Conservation (phyloP, 2,329 filamentous ascomycete genomes). For the Emericellopsis atlantica region DNA sequence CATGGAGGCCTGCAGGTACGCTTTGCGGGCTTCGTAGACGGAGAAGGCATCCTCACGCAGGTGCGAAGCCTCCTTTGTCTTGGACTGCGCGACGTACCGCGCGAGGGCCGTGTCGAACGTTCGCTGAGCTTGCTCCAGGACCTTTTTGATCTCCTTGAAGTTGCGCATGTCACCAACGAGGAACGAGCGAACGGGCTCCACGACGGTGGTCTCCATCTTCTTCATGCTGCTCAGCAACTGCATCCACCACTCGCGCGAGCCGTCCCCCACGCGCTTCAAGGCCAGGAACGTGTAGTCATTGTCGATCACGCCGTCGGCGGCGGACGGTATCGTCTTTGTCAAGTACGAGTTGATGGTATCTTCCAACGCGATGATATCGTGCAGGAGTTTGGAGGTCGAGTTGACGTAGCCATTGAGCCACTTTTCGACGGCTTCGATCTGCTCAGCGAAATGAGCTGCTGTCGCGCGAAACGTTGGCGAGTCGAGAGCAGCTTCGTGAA, state of each 20-base stretch:
- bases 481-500: slow-evolving; percentile 93
- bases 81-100: slow-evolving; percentile 73
- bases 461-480: slow-evolving; percentile 90
- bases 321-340: slow-evolving; percentile 58
- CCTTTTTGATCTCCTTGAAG: slow-evolving; percentile 74
- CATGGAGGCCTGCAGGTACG: slow-evolving; percentile 83
- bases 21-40: slow-evolving; percentile 81
- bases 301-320: slow-evolving; percentile 78
- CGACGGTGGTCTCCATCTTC: slow-evolving; percentile 62
- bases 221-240: slow-evolving; percentile 62
- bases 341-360: slow-evolving; percentile 68
- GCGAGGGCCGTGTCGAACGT: slow-evolving; percentile 71
- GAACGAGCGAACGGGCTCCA: slow-evolving; percentile 74
- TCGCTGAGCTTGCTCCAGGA: slow-evolving; percentile 70
- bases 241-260: slow-evolving; percentile 78
- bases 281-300: slow-evolving; percentile 90
- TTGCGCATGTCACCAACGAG: slow-evolving; percentile 65
- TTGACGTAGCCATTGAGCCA: slow-evolving; percentile 63
- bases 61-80: slow-evolving; percentile 85
- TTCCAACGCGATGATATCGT: slow-evolving; percentile 63
- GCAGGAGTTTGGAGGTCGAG: slow-evolving; percentile 40
- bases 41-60: slow-evolving; percentile 92
- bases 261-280: slow-evolving; percentile 73
- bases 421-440: slow-evolving; percentile 80
- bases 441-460: slow-evolving; percentile 75